Conservation (phyloP, 768 basidiomycete genomes). For the Udeniomyces megalosporus region DNA sequence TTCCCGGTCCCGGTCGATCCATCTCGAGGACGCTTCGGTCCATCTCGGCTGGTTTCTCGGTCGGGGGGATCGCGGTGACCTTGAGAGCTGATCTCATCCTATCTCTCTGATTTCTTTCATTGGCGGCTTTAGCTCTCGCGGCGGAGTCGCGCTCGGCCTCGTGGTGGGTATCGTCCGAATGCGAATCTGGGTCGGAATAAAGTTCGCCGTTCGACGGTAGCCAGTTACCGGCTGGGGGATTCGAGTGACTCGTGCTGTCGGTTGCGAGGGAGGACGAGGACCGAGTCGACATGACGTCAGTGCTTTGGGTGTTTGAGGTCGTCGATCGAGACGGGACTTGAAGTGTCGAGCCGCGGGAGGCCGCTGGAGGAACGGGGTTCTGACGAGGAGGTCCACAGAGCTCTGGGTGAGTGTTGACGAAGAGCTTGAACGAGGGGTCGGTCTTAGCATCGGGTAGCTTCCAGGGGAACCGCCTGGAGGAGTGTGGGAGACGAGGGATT, state of each 20-base stretch:
- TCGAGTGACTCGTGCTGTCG: slow-evolving; percentile 4
- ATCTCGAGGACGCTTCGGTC: slow-evolving; percentile 54
- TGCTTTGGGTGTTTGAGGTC: background rate
- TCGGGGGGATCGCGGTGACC: slow-evolving; percentile 15
- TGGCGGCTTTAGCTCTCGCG: background rate
- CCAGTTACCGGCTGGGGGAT: slow-evolving; percentile 3
- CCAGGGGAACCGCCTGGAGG: slow-evolving; percentile 69
- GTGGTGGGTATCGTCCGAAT: background rate
- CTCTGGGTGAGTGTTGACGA: slow-evolving; percentile 85
- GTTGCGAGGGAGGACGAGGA: background rate
- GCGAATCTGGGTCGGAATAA: background rate
- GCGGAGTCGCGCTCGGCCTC: background rate
- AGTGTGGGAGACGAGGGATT: background rate
- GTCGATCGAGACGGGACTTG: background rate
- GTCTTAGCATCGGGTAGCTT: slow-evolving; percentile 90
- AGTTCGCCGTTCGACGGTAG: background rate
- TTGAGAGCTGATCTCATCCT: slow-evolving; percentile 13
- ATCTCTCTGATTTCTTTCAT: background rate
- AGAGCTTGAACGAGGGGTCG: slow-evolving; percentile 49
- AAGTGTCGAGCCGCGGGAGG: slow-evolving; percentile 19
- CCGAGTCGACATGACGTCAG: too few species aligned
- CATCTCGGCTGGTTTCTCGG: slow-evolving; percentile 29
- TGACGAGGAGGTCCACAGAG: slow-evolving; percentile 32
- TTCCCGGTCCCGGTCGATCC: slow-evolving; percentile 58
- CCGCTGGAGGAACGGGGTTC: background rate